Percentiles rank a stretch among this genome's conserved stretches.
These are phyloP conservation scores for Intubia oerlemansii DNA, from an alignment of 2,329 filamentous ascomycete genomes.

Conservation along the genomic window DNA sequence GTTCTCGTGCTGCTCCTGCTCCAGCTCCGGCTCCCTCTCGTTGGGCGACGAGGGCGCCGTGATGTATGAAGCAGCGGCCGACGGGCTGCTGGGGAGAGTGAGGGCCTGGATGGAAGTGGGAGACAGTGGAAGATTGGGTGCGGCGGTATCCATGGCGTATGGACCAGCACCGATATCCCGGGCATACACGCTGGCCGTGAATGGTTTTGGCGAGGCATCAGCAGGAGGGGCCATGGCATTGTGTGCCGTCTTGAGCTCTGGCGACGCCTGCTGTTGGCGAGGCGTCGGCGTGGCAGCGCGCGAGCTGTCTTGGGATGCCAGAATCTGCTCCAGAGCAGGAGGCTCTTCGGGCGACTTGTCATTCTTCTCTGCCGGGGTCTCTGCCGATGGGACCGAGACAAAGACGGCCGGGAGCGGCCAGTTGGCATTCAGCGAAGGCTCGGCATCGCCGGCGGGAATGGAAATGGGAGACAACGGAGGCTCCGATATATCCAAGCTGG, in stretches of 20 bases:
- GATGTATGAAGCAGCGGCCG: neutral
- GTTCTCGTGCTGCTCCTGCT: no score
- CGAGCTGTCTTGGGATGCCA: neutral
- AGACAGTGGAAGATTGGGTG: no score
- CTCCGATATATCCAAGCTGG: no score
- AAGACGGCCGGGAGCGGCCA: conserved; percentile 7
- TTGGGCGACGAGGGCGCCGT: neutral
- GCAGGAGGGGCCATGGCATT: no score
- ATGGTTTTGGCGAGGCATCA: no score
- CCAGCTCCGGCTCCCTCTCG: no score
- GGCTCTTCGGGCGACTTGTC: neutral
- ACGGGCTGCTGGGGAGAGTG: no score
- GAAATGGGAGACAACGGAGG: conserved; percentile 1
- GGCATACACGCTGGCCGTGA: conserved; percentile 8
- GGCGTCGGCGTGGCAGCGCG: neutral
- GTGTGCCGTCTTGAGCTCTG: conserved; percentile 2
- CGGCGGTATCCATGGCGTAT: conserved; percentile 4
- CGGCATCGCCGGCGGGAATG: neutral
- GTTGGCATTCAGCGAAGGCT: conserved; percentile 5
- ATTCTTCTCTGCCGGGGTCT: neutral
- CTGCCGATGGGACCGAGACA: neutral
- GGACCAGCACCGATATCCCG: conserved; percentile 8
- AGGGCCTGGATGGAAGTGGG: no score
- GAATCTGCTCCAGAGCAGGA: no score
- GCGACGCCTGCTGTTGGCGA: conserved; percentile 1